Conservation (phyloP, 2,329 filamentous ascomycete genomes). For the Lachnellula occidentalis region DNA sequence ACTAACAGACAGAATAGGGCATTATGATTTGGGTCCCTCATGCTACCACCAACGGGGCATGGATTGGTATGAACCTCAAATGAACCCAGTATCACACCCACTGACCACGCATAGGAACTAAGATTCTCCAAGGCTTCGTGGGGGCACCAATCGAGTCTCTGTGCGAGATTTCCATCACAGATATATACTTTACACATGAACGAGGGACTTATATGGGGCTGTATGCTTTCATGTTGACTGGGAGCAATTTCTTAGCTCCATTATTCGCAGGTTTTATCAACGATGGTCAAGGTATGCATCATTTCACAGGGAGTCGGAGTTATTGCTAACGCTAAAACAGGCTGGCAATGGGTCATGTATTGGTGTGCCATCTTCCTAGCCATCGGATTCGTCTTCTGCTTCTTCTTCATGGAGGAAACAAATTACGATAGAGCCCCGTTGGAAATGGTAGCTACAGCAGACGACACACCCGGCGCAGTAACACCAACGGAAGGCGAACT, state of each 20-base stretch:
- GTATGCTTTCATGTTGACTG: constrained; percentile 40
- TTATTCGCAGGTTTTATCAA: constrained; percentile 45
- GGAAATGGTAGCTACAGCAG: constrained; percentile 5
- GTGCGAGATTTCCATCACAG: constrained; percentile 30
- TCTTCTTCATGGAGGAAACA: constrained; percentile 57
- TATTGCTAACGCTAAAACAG: background rate
- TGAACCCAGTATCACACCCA: constrained; percentile 2
- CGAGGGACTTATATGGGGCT: constrained; percentile 37
- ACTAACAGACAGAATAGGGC: constrained; percentile 14
- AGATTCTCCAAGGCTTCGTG: constrained; percentile 26
- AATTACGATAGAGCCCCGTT: constrained; percentile 31
- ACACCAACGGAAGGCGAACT: constrained; percentile 11
- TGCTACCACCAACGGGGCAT: constrained; percentile 33
- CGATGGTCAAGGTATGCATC: constrained; percentile 33
- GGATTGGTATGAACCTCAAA: constrained; percentile 25
- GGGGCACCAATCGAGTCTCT: constrained; percentile 28
- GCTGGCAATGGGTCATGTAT: constrained; percentile 41
- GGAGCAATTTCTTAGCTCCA: constrained; percentile 42
- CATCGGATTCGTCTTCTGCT: constrained; percentile 44
- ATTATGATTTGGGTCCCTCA: constrained; percentile 35
- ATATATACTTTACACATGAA: constrained; percentile 41
- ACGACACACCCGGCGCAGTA: constrained; percentile 4
- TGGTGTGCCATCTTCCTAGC: constrained; percentile 50
- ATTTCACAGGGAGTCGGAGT: background rate
- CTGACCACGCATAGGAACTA: constrained; percentile 14